Conservation (phyloP, 139 green algal genomes). For the Protoeuglena noctilucae region DNA sequence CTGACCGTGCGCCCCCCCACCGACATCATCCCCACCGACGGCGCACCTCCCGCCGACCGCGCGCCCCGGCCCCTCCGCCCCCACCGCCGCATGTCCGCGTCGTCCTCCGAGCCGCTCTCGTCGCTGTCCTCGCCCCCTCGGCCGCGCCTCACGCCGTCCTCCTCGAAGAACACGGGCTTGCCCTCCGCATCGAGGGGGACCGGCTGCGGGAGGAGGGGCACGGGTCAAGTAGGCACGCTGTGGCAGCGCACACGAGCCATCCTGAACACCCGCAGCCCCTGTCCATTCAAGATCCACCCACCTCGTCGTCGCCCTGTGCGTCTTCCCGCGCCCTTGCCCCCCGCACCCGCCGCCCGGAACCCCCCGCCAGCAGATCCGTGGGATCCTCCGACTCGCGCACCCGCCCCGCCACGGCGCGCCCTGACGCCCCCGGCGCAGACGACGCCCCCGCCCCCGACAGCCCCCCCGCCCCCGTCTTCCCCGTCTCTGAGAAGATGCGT, state of each 20-base stretch:
- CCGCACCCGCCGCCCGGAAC: slow-evolving; percentile 30
- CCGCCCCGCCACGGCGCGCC: slow-evolving; percentile 7
- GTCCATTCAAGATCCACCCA: no score
- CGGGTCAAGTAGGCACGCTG: no score
- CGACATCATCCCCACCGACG: background rate
- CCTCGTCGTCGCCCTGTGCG: no score
- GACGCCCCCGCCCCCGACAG: background rate
- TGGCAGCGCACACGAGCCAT: no score
- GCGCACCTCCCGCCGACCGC: no score
- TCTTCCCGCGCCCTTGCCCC: no score
- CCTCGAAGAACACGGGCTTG: no score
- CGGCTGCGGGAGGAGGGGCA: no score
- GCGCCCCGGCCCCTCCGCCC: slow-evolving; percentile 16
- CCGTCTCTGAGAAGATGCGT: slow-evolving; percentile 61
- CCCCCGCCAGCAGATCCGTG: slow-evolving; percentile 65
- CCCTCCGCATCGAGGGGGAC: no score
- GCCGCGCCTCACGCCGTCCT: background rate
- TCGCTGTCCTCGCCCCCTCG: background rate
- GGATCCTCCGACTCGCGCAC: slow-evolving; percentile 33
- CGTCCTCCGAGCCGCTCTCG: background rate
- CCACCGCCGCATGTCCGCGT: no score
- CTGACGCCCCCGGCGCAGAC: slow-evolving; percentile 5
- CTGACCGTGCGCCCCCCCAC: background rate
- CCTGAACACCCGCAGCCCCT: no score
- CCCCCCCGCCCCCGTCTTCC: slow-evolving; percentile 26